These are phyloP conservation scores for Actinidia polygama DNA, from an alignment of 179 eudicot species.

Conservation along the genomic window DNA sequence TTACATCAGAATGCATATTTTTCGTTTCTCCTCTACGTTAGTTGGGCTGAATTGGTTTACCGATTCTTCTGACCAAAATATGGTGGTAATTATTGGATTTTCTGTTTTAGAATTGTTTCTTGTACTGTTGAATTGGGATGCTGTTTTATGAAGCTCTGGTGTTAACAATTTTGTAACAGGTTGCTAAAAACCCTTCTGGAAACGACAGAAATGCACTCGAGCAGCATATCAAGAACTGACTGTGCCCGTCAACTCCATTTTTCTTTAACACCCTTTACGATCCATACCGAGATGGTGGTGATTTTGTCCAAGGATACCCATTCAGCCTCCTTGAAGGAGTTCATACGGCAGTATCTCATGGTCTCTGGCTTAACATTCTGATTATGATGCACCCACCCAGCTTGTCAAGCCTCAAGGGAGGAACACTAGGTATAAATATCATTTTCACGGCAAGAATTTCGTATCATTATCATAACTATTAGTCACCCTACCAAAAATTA, in stretches of 20 bases:
- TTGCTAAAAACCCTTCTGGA: slow-evolving; percentile 37
- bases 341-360: slow-evolving; percentile 33
- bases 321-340: slow-evolving; percentile 38
- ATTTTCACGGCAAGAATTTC: background rate
- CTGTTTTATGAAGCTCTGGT: background rate
- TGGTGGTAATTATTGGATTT: background rate
- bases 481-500: too few relatives aligned
- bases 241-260: slow-evolving; percentile 35
- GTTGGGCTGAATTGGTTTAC: background rate
- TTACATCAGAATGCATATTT: too few relatives aligned
- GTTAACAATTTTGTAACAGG: slow-evolving; percentile 16
- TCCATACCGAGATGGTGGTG: slow-evolving; percentile 36
- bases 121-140: background rate
- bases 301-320: slow-evolving; percentile 40
- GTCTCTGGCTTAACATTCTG: slow-evolving; percentile 35
- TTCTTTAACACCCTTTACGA: slow-evolving; percentile 37
- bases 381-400: slow-evolving; percentile 33
- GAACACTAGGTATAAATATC: slow-evolving; percentile 26
- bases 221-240: slow-evolving; percentile 38
- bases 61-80: slow-evolving; percentile 1
- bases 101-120: background rate
- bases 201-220: slow-evolving; percentile 36
- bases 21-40: background rate
- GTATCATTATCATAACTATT: too few relatives aligned
- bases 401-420: slow-evolving; percentile 36